Conservation (phyloP, 1,284 basidiomycete genomes). For the Golubevia pallescens region DNA sequence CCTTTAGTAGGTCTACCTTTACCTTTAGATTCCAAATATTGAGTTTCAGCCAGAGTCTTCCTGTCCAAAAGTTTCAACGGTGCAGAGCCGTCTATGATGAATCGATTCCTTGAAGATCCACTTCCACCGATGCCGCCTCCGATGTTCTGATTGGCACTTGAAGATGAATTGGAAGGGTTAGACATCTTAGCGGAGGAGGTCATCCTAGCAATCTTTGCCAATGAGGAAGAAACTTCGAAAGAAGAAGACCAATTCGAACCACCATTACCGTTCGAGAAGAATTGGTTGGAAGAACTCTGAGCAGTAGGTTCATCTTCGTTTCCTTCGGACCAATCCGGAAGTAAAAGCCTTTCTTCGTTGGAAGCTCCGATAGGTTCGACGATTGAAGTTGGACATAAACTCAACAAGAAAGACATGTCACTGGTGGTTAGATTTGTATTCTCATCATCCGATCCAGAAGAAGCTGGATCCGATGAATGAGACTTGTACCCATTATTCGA, state of each 20-base stretch:
- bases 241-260: slow-evolving; percentile 7
- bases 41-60: slow-evolving; percentile 28
- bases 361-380: slow-evolving; percentile 59
- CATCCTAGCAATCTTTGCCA: slow-evolving; percentile 17
- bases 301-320: slow-evolving; percentile 10
- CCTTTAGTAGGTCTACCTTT: slow-evolving; percentile 23
- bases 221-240: slow-evolving; percentile 13
- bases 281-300: slow-evolving; percentile 6
- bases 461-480: neutral
- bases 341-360: slow-evolving; percentile 47
- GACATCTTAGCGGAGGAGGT: slow-evolving; percentile 42
- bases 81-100: slow-evolving; percentile 48
- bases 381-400: slow-evolving; percentile 46
- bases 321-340: slow-evolving; percentile 31
- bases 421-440: slow-evolving; percentile 35
- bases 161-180: slow-evolving; percentile 8
- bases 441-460: neutral
- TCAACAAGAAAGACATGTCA: slow-evolving; percentile 48
- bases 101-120: slow-evolving; percentile 26
- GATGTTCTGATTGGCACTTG: neutral
- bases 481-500: neutral
- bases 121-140: slow-evolving; percentile 7
- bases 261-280: slow-evolving; percentile 2
- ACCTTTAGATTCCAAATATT: slow-evolving; percentile 7
- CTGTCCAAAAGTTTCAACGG: slow-evolving; percentile 49